Base-by-base conservation (phyloP, 352 stramenopile species). In the Phytophthora constricta region DNA sequence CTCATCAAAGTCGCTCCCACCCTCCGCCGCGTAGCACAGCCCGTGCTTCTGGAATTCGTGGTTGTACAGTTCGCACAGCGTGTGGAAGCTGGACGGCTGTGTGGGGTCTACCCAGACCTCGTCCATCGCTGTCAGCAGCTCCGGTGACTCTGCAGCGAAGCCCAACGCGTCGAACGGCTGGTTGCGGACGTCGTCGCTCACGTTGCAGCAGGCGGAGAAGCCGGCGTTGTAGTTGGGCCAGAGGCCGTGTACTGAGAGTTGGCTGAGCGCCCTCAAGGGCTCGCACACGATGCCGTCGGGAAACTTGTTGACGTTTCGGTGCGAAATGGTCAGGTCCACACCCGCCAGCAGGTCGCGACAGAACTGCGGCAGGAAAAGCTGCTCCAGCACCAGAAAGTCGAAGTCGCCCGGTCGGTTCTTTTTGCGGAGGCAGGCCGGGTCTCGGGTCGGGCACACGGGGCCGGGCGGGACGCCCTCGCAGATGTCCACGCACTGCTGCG, bases 11-110 rank as follows among this genome's bases (percentile, higher is more conserved):
- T 82, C 69, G 9, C 28, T 23, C n/a, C 51, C 60, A 10, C 55
- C 77, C 28, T 80, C 74, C 5, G 86, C 83, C 26, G 75, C 78
- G 68, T 89, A 95, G 80, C 87, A 95, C 37, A 93, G 66, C 25
- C 87, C 85, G 63, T 95, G 87, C 72, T 95, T 95, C 72, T 95
- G 87, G 74, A 95, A 93, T 74, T 93, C 85, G 70, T 95, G 85
- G 74, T 95, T 90, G 82, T 93, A 95, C 34, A 92, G 77, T 54
- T 92, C 83, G 46, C 87, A 95, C 42, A 91, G 66, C 48, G 79
- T 70, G 27, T 77, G 76, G 49, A 74, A 68, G 28, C 58, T 68
- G 27, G 72, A 77, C n/a, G 64, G 39, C 51, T 84, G 72, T 25
- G 79, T 81, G 0, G 79, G 70, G 54, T 86, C 79, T 34, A 84